phyloP scores from a whole-genome alignment of 129 eudicot genomes.

The Arctium minus region DNA sequence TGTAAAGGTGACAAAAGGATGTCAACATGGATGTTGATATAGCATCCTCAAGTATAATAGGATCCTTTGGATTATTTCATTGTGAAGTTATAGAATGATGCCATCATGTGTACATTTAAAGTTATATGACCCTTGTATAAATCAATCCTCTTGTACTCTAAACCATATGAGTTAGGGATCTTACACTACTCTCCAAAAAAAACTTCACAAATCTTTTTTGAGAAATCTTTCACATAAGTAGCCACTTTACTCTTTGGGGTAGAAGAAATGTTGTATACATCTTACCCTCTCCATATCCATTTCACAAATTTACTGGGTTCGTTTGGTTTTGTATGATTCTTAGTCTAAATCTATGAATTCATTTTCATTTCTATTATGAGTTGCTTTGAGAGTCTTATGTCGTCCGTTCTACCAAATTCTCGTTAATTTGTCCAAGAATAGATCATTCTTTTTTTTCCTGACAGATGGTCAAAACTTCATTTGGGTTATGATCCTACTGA shows the following conservation, averaged over 20 bases:
- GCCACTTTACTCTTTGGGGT: not conserved
- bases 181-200: not conserved
- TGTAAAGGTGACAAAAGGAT: conserved; percentile 17
- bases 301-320: not conserved
- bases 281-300: not conserved
- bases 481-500: not conserved
- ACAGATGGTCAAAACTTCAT: not conserved
- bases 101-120: conserved; percentile 27
- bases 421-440: not conserved
- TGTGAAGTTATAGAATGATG: conserved; percentile 18
- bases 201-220: not conserved
- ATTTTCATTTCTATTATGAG: not conserved
- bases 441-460: not conserved
- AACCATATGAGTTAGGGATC: not conserved
- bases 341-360: not conserved
- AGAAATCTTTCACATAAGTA: not conserved
- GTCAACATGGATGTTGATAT: conserved; percentile 34
- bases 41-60: not conserved
- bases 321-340: not conserved
- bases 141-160: not conserved
- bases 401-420: not conserved
- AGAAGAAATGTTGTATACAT: not conserved
- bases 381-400: not conserved
- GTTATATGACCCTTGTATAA: conserved; percentile 9
- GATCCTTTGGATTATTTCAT: conserved; percentile 14